Conservation (phyloP, 2,329 filamentous ascomycete genomes). For the Ophiocordyceps polyrhachis-furcata region DNA sequence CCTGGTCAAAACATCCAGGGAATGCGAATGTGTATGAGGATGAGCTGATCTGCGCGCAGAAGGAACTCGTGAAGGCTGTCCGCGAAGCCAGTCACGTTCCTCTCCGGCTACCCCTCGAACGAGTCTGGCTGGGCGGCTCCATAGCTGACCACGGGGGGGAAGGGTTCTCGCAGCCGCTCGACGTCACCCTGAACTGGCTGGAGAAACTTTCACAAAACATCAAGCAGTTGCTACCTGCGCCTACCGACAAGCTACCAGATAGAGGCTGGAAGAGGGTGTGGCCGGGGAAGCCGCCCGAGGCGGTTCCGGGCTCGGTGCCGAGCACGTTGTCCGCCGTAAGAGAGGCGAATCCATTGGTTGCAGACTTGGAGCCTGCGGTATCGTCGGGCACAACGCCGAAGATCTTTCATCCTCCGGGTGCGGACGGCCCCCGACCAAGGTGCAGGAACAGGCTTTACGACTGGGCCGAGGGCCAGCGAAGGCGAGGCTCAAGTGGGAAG, state of each 20-base stretch:
- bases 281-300: neutral
- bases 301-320: neutral
- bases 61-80: conserved; percentile 20
- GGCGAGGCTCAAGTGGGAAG: neutral
- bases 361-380: conserved; percentile 7
- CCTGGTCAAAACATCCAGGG: conserved; percentile 8
- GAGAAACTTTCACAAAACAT: conserved; percentile 13
- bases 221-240: conserved; percentile 18
- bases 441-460: conserved; percentile 28
- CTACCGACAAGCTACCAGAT: conserved; percentile 7
- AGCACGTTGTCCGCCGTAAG: neutral
- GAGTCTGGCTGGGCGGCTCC: conserved; percentile 27
- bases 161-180: conserved; percentile 15
- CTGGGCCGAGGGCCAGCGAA: conserved; percentile 9
- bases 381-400: conserved; percentile 10
- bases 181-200: conserved; percentile 22
- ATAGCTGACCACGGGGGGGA: conserved; percentile 4
- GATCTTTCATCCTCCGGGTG: conserved; percentile 29
- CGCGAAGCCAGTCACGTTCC: conserved; percentile 8
- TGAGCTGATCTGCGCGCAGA: conserved; percentile 27
- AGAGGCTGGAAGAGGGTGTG: conserved; percentile 21
- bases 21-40: conserved; percentile 8
- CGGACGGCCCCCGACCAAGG: conserved; percentile 8
- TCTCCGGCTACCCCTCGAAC: conserved; percentile 15
- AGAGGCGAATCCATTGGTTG: conserved; percentile 5